Conservation (phyloP, 441 rosid genomes). For the Flueggea neowawraea region DNA sequence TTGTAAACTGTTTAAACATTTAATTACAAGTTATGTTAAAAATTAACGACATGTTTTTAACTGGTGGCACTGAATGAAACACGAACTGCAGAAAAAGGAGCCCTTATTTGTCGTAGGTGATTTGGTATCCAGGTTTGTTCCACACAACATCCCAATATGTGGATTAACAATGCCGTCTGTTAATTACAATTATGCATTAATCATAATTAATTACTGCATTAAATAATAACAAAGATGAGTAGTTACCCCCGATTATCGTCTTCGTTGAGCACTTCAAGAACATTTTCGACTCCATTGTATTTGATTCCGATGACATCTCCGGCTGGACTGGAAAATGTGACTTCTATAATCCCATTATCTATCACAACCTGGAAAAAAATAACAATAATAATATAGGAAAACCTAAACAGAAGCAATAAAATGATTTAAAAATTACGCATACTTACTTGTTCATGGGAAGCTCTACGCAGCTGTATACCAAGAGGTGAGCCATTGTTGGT, state of each 20-base stretch:
- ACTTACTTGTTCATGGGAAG: background rate
- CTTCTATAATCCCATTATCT: conserved; percentile 47
- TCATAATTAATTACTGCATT: no score
- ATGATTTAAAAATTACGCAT: background rate
- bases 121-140: conserved; percentile 27
- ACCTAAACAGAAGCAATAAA: no score
- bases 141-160: conserved; percentile 69
- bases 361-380: conserved; percentile 43
- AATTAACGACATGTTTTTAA: no score
- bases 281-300: conserved; percentile 43
- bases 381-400: no score
- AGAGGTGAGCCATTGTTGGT: background rate
- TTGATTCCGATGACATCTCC: conserved; percentile 43
- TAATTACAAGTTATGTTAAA: background rate
- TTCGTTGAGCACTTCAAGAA: conserved; percentile 27
- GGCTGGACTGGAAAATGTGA: conserved; percentile 43
- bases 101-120: conserved; percentile 31
- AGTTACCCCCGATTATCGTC: conserved; percentile 41
- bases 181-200: no score
- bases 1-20: conserved; percentile 34
- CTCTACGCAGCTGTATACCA: no score
- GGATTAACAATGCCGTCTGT: background rate
- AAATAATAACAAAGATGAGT: background rate
- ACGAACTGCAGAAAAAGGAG: background rate
- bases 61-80: no score